Percentiles rank a stretch among this genome's conserved stretches.
Evolutionary conservation across 1,284 basidiomycete species (phyloP).

Genomic region (Cerioporus squamosus): DNA sequence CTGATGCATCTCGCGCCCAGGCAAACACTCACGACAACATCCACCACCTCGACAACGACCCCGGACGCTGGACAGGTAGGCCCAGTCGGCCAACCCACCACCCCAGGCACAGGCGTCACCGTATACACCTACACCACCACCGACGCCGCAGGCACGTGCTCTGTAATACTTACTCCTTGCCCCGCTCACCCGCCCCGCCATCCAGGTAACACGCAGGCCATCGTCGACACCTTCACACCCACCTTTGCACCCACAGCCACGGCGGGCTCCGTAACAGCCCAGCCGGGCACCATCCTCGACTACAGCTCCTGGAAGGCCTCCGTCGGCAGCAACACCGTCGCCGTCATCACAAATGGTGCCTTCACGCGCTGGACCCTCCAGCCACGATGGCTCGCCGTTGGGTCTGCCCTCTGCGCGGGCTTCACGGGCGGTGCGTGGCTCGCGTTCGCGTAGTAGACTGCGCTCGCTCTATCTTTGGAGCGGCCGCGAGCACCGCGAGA

Average conservation of each 20-base stretch:
- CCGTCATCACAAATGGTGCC: constrained; percentile 12
- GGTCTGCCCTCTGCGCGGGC: constrained; percentile 8
- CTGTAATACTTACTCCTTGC: too few species aligned
- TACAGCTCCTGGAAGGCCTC: constrained; percentile 57
- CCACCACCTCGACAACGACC: constrained; percentile 31
- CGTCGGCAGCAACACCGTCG: constrained; percentile 46
- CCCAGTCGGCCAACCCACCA: constrained; percentile 61
- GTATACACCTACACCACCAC: constrained; percentile 66
- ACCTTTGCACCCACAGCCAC: constrained; percentile 46
- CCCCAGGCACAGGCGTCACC: constrained; percentile 42
- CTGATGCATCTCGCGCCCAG: background rate
- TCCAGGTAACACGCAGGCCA: constrained; percentile 40
- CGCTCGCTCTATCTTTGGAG: background rate
- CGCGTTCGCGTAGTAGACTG: constrained; percentile 15
- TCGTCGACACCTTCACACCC: constrained; percentile 49
- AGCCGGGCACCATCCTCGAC: constrained; percentile 53
- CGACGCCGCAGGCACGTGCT: constrained; percentile 49
- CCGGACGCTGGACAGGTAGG: constrained; percentile 43
- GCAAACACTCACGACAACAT: constrained; percentile 29
- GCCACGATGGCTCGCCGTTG: constrained; percentile 16
- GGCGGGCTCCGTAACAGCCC: constrained; percentile 38
- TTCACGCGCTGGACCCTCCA: constrained; percentile 12
- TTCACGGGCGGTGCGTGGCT: constrained; percentile 20
- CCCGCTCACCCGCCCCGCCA: background rate
- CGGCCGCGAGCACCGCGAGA: background rate